phyloP scores from a whole-genome alignment of 257 asterid species.

The Plectranthus barbatus region DNA sequence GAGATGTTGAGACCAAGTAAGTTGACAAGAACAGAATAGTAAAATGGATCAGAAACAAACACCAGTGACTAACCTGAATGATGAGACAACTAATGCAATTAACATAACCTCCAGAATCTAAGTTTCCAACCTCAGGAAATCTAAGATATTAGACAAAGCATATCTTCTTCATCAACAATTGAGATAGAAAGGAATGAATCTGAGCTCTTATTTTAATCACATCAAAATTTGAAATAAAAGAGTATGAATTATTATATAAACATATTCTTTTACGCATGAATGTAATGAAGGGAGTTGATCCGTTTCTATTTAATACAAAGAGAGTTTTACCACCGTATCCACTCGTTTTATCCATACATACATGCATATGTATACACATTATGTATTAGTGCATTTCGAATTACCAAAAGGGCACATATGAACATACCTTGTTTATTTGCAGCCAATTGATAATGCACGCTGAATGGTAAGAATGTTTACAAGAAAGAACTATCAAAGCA shows the following conservation, averaged over 20 bases:
- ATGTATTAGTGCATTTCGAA: no score
- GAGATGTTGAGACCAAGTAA: background rate
- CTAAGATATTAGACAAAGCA: background rate
- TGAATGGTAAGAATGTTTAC: constrained; percentile 81
- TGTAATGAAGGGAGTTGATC: no score
- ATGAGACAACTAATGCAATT: background rate
- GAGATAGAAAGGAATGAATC: no score
- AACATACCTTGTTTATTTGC: constrained; percentile 71
- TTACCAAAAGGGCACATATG: background rate
- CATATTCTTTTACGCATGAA: no score
- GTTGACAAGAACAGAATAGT: background rate
- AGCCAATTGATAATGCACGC: constrained; percentile 87
- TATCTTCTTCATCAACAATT: background rate
- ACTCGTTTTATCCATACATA: background rate
- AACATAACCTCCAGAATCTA: background rate
- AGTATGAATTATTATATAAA: no score
- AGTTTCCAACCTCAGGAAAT: background rate
- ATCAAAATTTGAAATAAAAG: no score
- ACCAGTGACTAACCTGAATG: background rate
- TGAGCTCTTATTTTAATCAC: no score
- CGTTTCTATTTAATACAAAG: no score
- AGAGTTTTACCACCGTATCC: no score
- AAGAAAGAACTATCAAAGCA: constrained; percentile 62
- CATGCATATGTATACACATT: background rate
- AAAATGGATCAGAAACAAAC: background rate